Evolutionary conservation across 1,284 basidiomycete genomes (phyloP).

Genomic region (Heliocybe sulcata): DNA sequence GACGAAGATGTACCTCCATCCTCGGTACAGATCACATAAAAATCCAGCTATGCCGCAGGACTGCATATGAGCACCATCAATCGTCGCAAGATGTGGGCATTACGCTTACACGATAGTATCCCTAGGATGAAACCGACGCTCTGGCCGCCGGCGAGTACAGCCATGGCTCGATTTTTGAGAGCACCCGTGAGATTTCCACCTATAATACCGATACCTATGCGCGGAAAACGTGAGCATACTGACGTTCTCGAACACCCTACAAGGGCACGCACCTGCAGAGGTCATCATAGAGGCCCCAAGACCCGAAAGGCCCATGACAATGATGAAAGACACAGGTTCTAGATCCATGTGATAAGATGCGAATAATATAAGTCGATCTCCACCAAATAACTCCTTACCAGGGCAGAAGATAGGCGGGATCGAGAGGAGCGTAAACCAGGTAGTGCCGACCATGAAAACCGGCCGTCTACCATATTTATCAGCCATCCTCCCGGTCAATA

Average conservation of each 20-base stretch:
- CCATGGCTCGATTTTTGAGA: background rate
- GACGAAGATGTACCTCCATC: background rate
- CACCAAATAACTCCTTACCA: background rate
- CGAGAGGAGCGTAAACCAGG: background rate
- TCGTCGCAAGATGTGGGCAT: too few species aligned
- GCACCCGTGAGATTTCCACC: background rate
- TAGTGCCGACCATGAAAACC: background rate
- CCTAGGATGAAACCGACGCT: background rate
- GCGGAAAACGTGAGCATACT: background rate
- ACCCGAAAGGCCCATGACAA: background rate
- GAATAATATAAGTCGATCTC: background rate
- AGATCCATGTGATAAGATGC: background rate
- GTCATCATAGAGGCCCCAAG: background rate
- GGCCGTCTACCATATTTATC: background rate
- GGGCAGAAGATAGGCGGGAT: background rate
- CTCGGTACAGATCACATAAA: background rate
- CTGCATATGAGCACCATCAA: too few species aligned
- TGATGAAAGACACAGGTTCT: background rate
- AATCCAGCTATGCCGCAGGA: background rate
- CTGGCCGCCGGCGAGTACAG: background rate
- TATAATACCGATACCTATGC: background rate
- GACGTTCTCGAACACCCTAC: background rate
- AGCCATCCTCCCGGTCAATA: background rate
- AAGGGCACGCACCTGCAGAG: background rate
- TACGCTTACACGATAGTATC: background rate